Percentiles rank a stretch among this genome's conserved stretches.
Evolutionary conservation across 192 early-diverging fungal species (phyloP).

Genomic region (Backusella parvicylindrica): DNA sequence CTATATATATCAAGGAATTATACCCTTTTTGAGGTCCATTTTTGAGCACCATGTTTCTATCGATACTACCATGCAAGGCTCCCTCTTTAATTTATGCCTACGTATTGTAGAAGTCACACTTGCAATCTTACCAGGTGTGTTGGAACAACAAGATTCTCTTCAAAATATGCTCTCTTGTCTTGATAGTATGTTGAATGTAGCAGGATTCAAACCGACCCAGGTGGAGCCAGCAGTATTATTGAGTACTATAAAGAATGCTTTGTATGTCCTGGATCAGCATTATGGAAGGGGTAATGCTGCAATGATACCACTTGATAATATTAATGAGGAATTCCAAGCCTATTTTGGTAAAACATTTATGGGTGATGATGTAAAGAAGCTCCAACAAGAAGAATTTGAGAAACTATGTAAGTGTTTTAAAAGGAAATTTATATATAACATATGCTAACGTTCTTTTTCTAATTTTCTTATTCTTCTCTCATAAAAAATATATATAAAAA

Average conservation of each 20-base stretch:
- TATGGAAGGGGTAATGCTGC: neutral
- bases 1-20: conserved; percentile 10
- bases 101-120: neutral
- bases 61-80: conserved; percentile 6
- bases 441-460: neutral
- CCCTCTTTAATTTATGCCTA: conserved; percentile 2
- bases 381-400: conserved; percentile 24
- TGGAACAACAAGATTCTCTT: neutral
- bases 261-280: neutral
- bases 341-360: conserved; percentile 8
- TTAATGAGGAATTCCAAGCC: conserved; percentile 18
- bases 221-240: neutral
- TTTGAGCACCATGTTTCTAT: conserved; percentile 20
- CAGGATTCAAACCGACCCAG: conserved; percentile 2
- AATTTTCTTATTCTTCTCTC: neutral
- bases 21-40: conserved; percentile 14
- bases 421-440: no score
- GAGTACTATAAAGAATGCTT: neutral
- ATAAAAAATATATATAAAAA: neutral
- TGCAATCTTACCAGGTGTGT: neutral
- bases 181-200: conserved; percentile 26
- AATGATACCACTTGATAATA: neutral
- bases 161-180: conserved; percentile 18
- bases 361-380: conserved; percentile 4
- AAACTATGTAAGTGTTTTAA: conserved; percentile 12